Conservation (phyloP, 2,329 filamentous ascomycete genomes). For the Scedosporium boydii region DNA sequence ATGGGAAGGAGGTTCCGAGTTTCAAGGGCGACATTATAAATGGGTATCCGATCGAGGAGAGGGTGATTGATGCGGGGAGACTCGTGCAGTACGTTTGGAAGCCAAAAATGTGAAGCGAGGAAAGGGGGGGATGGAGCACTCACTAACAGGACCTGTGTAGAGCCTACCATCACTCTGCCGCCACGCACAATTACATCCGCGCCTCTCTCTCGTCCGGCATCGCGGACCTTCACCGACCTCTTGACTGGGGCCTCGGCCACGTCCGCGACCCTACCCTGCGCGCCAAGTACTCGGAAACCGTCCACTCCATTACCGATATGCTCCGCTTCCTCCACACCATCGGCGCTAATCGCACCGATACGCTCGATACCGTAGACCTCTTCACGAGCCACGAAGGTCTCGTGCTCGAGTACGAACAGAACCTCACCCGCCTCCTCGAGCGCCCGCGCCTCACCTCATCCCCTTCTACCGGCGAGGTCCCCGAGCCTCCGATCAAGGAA, state of each 20-base stretch:
- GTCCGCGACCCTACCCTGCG: constrained; percentile 77
- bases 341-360: constrained; percentile 74
- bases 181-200: constrained; percentile 88
- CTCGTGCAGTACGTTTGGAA: constrained; percentile 52
- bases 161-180: constrained; percentile 92
- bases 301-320: constrained; percentile 79
- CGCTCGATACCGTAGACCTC: constrained; percentile 85
- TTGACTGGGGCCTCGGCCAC: constrained; percentile 93
- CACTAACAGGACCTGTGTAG: constrained; percentile 25
- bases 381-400: constrained; percentile 95
- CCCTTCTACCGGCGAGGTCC: constrained; percentile 28
- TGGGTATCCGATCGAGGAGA: constrained; percentile 66
- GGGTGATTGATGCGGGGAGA: constrained; percentile 71
- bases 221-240: constrained; percentile 83
- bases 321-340: constrained; percentile 91
- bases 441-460: constrained; percentile 39
- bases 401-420: constrained; percentile 88
- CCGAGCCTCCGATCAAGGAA: constrained; percentile 34
- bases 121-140: not conserved
- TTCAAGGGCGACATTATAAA: constrained; percentile 97
- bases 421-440: constrained; percentile 67
- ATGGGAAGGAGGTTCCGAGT: constrained; percentile 74
- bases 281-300: constrained; percentile 76
- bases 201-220: constrained; percentile 78
- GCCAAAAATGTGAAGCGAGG: no score